Base-by-base conservation (phyloP, 2,329 filamentous ascomycete species). In the Trichoderma polysporum region DNA sequence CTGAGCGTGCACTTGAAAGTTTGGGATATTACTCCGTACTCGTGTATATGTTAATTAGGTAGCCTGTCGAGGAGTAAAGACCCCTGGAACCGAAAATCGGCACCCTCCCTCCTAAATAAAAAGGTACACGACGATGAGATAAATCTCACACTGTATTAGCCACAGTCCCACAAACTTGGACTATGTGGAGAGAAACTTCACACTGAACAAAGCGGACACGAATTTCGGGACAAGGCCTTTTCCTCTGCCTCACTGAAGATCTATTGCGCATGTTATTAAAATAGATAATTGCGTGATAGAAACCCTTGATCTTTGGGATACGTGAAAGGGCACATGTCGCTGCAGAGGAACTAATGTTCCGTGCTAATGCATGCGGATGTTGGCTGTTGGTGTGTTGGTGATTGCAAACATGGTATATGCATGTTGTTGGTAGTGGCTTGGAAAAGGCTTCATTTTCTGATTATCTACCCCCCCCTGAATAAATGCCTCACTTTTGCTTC, bases 401-500 rank as follows among this genome's bases (percentile, higher is more conserved):
- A 45, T 29, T 35, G 27, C 50, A 56, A 17, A 17, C 27, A 35
- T 45, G 37, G n/a, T 33, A n/a, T 54, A 33, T 56, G 60, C 50
- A 27, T 56, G 31, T 17, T 54, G 60, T 64, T 64, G 60, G 60
- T 35, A n/a, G 25, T 25, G 2, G 77, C 17, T 12, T 49, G 3
- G 9, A 45, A 17, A 7, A 2, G 12, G 35, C 6, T n/a, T 52
- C 50, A 27, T 41, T 53, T 22, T 53, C 27, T 41, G n/a, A 17
- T 33, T 52, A 25, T 19, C 31, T 12, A 29, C 17, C 27, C 9
- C 5, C 35, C 50, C 37, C 19, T 64, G 50, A 37, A 4, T 0
- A 33, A 41, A 5, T 53, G 3, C 12, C 25, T 54, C 22, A n/a
- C 8, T 39, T n/a, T 15, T 22, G 2, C 17, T 22, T 35, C 7